Conservation (phyloP, 2,329 filamentous ascomycete species). For the Claviceps sp. region DNA sequence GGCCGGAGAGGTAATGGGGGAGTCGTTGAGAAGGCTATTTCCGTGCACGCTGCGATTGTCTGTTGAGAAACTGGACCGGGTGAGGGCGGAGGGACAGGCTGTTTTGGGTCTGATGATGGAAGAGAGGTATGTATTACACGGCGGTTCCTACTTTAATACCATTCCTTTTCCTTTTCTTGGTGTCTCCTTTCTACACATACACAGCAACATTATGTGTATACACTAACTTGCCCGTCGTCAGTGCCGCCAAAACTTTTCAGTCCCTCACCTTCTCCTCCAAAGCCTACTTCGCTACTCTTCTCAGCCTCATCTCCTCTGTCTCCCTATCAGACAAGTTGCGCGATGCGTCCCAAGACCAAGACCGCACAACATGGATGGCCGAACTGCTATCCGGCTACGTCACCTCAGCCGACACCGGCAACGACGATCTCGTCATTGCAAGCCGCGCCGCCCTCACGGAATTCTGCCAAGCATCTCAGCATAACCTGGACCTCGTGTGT, state of each 20-base stretch:
- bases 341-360: constrained; percentile 15
- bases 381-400: constrained; percentile 53
- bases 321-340: constrained; percentile 24
- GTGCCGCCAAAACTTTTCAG: constrained; percentile 21
- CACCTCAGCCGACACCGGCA: constrained; percentile 64
- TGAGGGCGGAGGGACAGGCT: constrained; percentile 54
- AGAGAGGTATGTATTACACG: constrained; percentile 26
- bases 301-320: constrained; percentile 29
- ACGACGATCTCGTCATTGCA: constrained; percentile 59
- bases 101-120: constrained; percentile 33
- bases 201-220: not conserved
- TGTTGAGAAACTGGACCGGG: constrained; percentile 80
- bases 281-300: constrained; percentile 42
- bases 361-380: constrained; percentile 27
- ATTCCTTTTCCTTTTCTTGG: not conserved
- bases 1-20: constrained; percentile 12
- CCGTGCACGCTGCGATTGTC: constrained; percentile 52
- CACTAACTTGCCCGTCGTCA: constrained; percentile 13
- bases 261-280: constrained; percentile 42
- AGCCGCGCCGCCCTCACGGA: constrained; percentile 51
- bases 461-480: constrained; percentile 30
- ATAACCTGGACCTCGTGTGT: constrained; percentile 31
- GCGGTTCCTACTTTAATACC: too few relatives aligned
- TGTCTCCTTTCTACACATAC: not conserved
- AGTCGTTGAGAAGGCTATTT: constrained; percentile 28